Evolutionary conservation across 2,329 filamentous ascomycete genomes (phyloP).

Genomic region (Fusarium sp.): DNA sequence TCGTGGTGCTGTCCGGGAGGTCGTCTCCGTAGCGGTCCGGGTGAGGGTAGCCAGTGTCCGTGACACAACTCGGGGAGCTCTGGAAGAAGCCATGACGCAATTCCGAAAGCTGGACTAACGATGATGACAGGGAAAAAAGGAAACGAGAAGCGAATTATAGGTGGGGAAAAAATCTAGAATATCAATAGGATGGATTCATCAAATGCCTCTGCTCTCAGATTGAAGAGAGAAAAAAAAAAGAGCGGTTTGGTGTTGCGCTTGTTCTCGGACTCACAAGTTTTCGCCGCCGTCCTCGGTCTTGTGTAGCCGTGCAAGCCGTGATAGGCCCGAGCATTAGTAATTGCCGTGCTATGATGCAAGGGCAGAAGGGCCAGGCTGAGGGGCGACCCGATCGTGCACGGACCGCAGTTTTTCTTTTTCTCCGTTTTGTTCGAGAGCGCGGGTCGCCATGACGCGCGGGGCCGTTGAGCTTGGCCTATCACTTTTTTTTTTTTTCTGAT

Average conservation of each 20-base stretch:
- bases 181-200: neutral
- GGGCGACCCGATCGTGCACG: slow-evolving; percentile 13
- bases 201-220: slow-evolving; percentile 13
- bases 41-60: slow-evolving; percentile 39
- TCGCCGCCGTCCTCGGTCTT: slow-evolving; percentile 39
- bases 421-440: slow-evolving; percentile 3
- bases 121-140: neutral
- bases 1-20: slow-evolving; percentile 37
- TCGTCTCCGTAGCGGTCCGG: slow-evolving; percentile 35
- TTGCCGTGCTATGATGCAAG: slow-evolving; percentile 46
- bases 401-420: slow-evolving; percentile 12
- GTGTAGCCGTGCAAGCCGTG: slow-evolving; percentile 33
- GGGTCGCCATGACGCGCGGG: slow-evolving; percentile 32
- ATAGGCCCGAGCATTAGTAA: slow-evolving; percentile 48
- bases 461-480: slow-evolving; percentile 6
- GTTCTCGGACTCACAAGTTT: slow-evolving; percentile 38
- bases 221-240: neutral
- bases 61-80: slow-evolving; percentile 35
- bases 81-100: slow-evolving; percentile 40
- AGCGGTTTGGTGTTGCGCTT: slow-evolving; percentile 25
- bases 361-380: slow-evolving; percentile 6
- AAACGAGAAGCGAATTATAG: neutral
- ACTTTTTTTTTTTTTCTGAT: neutral
- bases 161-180: neutral
- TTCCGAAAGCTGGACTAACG: neutral